phyloP scores from a whole-genome alignment of 805 yeast species.

The Saccharomycopsis vini region DNA sequence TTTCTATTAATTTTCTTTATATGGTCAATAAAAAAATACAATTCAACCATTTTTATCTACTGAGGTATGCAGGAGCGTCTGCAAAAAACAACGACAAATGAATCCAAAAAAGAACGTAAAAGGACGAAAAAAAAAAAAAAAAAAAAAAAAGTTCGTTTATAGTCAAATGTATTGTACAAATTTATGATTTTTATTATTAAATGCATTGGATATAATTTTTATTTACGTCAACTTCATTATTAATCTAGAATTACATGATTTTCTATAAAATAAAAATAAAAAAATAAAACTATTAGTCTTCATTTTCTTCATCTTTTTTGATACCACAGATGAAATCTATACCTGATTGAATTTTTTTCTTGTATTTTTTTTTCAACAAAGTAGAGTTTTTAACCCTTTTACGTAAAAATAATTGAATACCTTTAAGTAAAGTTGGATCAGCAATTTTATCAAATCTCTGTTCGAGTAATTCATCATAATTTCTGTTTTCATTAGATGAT shows the following conservation, averaged over 20 bases:
- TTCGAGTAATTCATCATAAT: conserved; percentile 24
- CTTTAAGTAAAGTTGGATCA: conserved; percentile 52
- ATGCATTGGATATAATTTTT: background rate
- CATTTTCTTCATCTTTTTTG: background rate
- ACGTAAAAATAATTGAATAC: conserved; percentile 53
- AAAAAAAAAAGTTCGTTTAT: too few species aligned
- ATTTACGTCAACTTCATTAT: background rate
- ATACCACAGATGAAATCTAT: conserved; percentile 7
- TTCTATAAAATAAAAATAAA: background rate
- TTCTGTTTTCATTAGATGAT: conserved; percentile 21
- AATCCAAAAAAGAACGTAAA: too few species aligned
- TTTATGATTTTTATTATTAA: too few species aligned
- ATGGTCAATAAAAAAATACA: too few species aligned
- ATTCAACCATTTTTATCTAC: too few species aligned
- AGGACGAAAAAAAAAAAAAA: too few species aligned
- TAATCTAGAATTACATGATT: background rate
- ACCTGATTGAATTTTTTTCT: conserved; percentile 39
- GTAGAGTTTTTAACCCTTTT: conserved; percentile 38
- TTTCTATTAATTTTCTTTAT: too few species aligned
- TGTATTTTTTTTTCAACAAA: conserved; percentile 47
- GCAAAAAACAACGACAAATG: too few species aligned
- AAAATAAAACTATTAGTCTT: background rate
- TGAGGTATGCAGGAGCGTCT: too few species aligned
- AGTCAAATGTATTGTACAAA: too few species aligned
- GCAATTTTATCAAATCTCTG: conserved; percentile 32